Base-by-base conservation (phyloP, 1,139 yeast species). In the Geotrichum aggregatum region DNA sequence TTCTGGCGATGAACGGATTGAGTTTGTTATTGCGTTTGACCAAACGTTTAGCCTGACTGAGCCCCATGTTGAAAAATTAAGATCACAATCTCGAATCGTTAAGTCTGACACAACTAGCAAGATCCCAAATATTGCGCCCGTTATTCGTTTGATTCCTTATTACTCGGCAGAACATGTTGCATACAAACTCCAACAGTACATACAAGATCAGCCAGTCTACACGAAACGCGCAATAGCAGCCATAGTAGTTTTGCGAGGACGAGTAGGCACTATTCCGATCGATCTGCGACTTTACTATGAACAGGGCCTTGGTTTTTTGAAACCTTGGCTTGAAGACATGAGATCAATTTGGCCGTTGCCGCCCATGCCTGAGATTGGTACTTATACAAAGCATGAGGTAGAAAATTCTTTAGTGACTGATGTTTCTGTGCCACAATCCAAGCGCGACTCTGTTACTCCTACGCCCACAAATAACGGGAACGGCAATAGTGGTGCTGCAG, bases 231-330 rank as follows among this genome's bases (percentile, higher is more conserved):
- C 86, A 16, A 82, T 91, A 1, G 87, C 96, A 0, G 88, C 95
- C 1, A 78, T 86, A 14, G 96, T 89, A 2, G 88, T 91, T 44
- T 69, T 88, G 52, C 73, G 96, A 61, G 95, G 85, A 60, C 77
- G 82, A 56, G 88, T 86, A 13, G 98, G 98, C 5, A 77, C 79
- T 43, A 67, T 91, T 44, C 95, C 96, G 1, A 84, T 88, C 0
- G 95, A 84, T 61, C 70, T 88, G 48, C 76, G 85, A 63, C 91
- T 94, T 8, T 80, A 87, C 16, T 87, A 84, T 65, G 75, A 81
- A 44, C 85, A 83, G 59, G 79, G 83, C 52, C 72, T 89, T 58
- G 74, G 75, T 10, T 86, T 82, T 59, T 73, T 91, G 49, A 69
- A 75, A 1, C 76, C 75, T 30, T 89, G 92, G 80, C 72, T 85